A percentile compares a stretch with the other conserved stretches of the same genome.
phyloP scores from a whole-genome alignment of 441 rosid genomes.

The Erodium trifolium region DNA sequence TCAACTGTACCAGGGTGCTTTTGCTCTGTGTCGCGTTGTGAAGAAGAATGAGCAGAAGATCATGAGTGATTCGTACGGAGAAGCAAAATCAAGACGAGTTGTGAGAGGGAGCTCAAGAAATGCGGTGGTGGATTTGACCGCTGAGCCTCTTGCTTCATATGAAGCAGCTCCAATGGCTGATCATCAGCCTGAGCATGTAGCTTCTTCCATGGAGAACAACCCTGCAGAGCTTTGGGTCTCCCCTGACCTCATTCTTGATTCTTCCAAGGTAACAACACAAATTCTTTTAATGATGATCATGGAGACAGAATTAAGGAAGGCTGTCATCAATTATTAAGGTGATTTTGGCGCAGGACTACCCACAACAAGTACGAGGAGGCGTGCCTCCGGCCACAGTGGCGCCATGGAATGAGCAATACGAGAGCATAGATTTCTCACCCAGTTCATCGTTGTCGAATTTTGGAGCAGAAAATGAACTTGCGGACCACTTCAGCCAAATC shows the following conservation, averaged over 20 bases:
- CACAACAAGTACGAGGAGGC: slow-evolving; percentile 29
- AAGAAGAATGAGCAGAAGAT: slow-evolving; percentile 45
- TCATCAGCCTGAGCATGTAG: not conserved
- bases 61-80: slow-evolving; percentile 25
- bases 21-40: slow-evolving; percentile 63
- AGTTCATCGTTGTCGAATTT: too few relatives aligned
- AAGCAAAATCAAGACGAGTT: slow-evolving; percentile 24
- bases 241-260: slow-evolving; percentile 56
- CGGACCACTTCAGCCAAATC: slow-evolving; percentile 31
- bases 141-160: not conserved
- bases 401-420: slow-evolving; percentile 27
- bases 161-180: not conserved
- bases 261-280: slow-evolving; percentile 44
- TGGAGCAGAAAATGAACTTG: slow-evolving; percentile 22
- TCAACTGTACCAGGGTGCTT: slow-evolving; percentile 49
- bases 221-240: slow-evolving; percentile 42
- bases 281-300: too few relatives aligned
- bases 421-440: slow-evolving; percentile 31
- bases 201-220: slow-evolving; percentile 9
- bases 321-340: not conserved
- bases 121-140: slow-evolving; percentile 24
- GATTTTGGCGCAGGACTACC: not conserved
- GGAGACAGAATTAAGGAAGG: not conserved
- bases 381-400: slow-evolving; percentile 16
- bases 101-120: slow-evolving; percentile 19